Evolutionary conservation across 352 stramenopile species (phyloP).

Genomic region (Phytophthora uliginosa): DNA sequence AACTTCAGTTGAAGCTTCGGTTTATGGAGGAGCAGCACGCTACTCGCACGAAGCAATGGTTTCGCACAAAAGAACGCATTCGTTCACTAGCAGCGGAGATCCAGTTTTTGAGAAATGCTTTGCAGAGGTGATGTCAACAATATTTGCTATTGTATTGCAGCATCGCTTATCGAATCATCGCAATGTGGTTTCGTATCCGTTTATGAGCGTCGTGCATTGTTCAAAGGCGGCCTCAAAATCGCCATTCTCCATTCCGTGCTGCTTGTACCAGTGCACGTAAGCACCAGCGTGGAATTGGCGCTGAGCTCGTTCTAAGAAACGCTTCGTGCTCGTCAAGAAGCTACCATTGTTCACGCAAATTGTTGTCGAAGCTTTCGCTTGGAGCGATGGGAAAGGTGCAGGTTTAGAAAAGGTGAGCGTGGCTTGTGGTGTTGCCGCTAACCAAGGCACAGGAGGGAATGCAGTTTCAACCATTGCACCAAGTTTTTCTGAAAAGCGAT

Average conservation of each 20-base stretch:
- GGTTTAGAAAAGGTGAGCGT: slow-evolving; percentile 24
- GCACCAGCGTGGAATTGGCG: slow-evolving; percentile 54
- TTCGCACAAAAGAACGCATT: slow-evolving; percentile 41
- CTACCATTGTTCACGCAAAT: slow-evolving; percentile 66
- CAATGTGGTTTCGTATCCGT: slow-evolving; percentile 53
- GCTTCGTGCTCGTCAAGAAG: slow-evolving; percentile 45
- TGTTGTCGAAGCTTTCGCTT: slow-evolving; percentile 42
- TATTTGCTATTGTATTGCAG: neutral
- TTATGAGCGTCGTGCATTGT: slow-evolving; percentile 44
- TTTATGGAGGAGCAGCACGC: slow-evolving; percentile 32
- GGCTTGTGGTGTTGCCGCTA: slow-evolving; percentile 18
- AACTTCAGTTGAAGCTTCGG: slow-evolving; percentile 17
- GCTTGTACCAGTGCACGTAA: slow-evolving; percentile 74
- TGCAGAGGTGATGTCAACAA: slow-evolving; percentile 14
- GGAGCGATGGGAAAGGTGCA: slow-evolving; percentile 34
- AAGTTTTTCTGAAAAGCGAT: slow-evolving; percentile 30
- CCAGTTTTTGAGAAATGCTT: slow-evolving; percentile 30
- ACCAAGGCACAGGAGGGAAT: slow-evolving; percentile 37
- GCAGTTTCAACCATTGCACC: slow-evolving; percentile 20
- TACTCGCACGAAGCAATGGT: slow-evolving; percentile 28
- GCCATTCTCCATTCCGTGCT: slow-evolving; percentile 63
- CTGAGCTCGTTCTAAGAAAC: slow-evolving; percentile 57
- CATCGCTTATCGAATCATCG: slow-evolving; percentile 16
- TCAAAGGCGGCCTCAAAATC: slow-evolving; percentile 62
- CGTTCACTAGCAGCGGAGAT: slow-evolving; percentile 32